phyloP scores from a whole-genome alignment of 805 yeast species.

The Sungouiozyma intestinalis region DNA sequence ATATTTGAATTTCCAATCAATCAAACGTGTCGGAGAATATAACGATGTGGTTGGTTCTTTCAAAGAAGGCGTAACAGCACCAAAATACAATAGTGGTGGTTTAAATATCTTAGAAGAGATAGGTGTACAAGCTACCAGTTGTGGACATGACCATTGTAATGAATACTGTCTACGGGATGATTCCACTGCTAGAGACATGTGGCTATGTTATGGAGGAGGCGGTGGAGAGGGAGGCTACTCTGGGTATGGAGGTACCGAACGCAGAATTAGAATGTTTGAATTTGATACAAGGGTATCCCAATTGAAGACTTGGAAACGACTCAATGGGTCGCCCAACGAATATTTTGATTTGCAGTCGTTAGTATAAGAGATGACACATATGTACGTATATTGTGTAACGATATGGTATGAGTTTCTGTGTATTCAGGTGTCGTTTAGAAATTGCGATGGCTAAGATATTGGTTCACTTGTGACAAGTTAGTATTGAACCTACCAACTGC shows the following conservation, averaged over 20 bases:
- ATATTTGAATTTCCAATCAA: constrained; percentile 38
- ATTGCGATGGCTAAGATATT: constrained; percentile 11
- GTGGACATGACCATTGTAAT: constrained; percentile 94
- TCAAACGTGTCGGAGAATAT: constrained; percentile 22
- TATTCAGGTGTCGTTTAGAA: constrained; percentile 31
- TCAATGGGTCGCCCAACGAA: constrained; percentile 43
- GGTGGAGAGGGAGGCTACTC: constrained; percentile 95
- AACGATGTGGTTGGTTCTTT: constrained; percentile 45
- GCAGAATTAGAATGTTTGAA: constrained; percentile 68
- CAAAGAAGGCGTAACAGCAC: constrained; percentile 73
- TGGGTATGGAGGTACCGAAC: constrained; percentile 79
- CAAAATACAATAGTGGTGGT: constrained; percentile 59
- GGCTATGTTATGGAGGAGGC: constrained; percentile 94
- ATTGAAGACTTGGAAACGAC: constrained; percentile 59
- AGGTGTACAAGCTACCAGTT: constrained; percentile 66
- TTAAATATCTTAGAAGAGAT: constrained; percentile 46
- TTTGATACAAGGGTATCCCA: constrained; percentile 40
- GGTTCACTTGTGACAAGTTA: constrained; percentile 19
- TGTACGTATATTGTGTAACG: background rate
- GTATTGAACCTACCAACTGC: constrained; percentile 17
- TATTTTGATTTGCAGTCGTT: constrained; percentile 42
- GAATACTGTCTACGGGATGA: constrained; percentile 70
- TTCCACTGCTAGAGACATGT: constrained; percentile 32
- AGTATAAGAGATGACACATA: background rate
- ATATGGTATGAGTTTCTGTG: constrained; percentile 13